Evolutionary conservation across 441 rosid species (phyloP), one percentile per base, ranked within the genome.

Genomic region (Daphne laureola): DNA sequence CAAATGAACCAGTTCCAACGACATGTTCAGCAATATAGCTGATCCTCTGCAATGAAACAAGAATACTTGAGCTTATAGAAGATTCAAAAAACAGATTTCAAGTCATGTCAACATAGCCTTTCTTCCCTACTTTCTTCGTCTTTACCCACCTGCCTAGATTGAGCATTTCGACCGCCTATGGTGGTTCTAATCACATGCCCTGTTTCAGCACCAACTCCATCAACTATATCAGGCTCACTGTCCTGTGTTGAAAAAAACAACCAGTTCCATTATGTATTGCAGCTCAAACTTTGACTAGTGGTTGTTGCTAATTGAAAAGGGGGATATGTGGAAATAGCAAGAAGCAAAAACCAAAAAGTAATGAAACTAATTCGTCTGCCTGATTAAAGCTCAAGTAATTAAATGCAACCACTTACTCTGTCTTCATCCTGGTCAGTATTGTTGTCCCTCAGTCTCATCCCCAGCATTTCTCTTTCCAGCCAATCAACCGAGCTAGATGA

Each of bases 1-100:
- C 96, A 63, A 88, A 88, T 59, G 96, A 88, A 62, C 96, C 96
- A 18, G 96, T 83, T 65, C 96, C 96, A 27, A 88, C 79, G 57
- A 88, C 96, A 65, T 86, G 94, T 71, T 88, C 96, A 43, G 94
- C 81, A 64, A 88, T 88, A 52, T 83, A 88, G 75, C 90, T 88
- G 51, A 85, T 76, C 45, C 84, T 75, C 96, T 85, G 89, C 53
- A 55, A 64, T 51, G 52, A 57, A 70, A 67, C 27, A 69, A 58
- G 58, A 45, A 52, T 8, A 5, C 14, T 46, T 52, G 49, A 63
- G 60, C 36, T 49, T 54, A 47, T 59, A 59, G 35, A 59, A 31
- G 27, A 43, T 31, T 35, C 14, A 9, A 35, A 18, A 27, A 35
- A 14, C 26, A 51, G 35, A 46, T 14, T 31, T 8, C 36, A 59